A percentile compares a stretch with the other conserved stretches of the same genome.
Conservation (phyloP, 2,329 filamentous ascomycete species). For the Arachnopeziza araneosa region DNA sequence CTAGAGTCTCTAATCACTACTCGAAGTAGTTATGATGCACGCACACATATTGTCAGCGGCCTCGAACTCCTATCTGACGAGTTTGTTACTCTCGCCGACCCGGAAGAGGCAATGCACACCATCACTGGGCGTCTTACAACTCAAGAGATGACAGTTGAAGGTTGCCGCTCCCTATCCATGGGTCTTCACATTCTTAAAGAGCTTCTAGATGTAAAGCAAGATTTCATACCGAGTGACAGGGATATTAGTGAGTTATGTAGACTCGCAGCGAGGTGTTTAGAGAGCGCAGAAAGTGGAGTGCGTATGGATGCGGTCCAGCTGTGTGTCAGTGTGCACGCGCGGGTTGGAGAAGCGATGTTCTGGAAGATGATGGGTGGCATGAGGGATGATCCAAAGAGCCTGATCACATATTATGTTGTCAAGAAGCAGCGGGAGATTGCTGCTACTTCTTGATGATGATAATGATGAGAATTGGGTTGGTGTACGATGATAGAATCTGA, state of each 20-base stretch:
- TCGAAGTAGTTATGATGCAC: slow-evolving; percentile 60
- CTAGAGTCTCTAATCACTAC: slow-evolving; percentile 62
- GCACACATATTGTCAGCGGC: slow-evolving; percentile 67
- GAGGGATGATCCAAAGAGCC: slow-evolving; percentile 66
- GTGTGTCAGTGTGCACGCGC: slow-evolving; percentile 65
- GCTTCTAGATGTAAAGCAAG: slow-evolving; percentile 41
- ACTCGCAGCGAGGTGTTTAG: slow-evolving; percentile 52
- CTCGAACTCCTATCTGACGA: slow-evolving; percentile 70
- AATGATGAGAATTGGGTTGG: slow-evolving; percentile 2
- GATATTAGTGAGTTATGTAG: slow-evolving; percentile 47
- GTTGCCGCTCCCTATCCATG: slow-evolving; percentile 52
- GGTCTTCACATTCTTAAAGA: slow-evolving; percentile 58
- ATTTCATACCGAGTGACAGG: slow-evolving; percentile 43
- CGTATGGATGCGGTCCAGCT: slow-evolving; percentile 73
- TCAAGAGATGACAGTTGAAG: slow-evolving; percentile 39
- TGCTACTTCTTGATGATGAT: slow-evolving; percentile 9
- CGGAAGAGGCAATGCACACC: slow-evolving; percentile 52
- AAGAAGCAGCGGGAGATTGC: slow-evolving; percentile 56
- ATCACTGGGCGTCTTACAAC: slow-evolving; percentile 44
- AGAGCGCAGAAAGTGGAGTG: slow-evolving; percentile 56
- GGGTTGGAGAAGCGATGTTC: slow-evolving; percentile 55
- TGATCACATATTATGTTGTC: slow-evolving; percentile 78
- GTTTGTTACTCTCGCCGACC: slow-evolving; percentile 60
- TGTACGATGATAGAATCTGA: neutral
- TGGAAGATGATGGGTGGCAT: slow-evolving; percentile 62